phyloP scores from a whole-genome alignment of 306 rosid species.

The Begonia loranthoides region DNA sequence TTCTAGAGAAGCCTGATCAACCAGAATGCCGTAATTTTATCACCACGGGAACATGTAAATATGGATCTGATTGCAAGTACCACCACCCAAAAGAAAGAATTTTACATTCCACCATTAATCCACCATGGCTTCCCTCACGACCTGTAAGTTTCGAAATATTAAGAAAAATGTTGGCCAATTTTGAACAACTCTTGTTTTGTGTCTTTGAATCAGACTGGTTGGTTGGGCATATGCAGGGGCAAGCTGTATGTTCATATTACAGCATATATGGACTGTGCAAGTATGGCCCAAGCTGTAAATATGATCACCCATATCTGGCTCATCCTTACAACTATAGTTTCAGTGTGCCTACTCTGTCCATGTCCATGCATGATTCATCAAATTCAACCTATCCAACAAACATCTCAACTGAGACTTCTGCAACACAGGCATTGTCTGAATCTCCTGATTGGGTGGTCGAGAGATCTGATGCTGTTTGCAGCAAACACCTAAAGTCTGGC shows the following conservation, averaged over 20 bases:
- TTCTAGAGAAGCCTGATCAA: slow-evolving; percentile 80
- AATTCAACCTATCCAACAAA: slow-evolving; percentile 31
- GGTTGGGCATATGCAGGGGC: slow-evolving; percentile 41
- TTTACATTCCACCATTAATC: slow-evolving; percentile 32
- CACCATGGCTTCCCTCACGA: slow-evolving; percentile 72
- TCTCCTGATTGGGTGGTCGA: slow-evolving; percentile 24
- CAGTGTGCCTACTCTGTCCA: slow-evolving; percentile 13
- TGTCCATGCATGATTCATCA: slow-evolving; percentile 26
- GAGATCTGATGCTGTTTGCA: slow-evolving; percentile 14
- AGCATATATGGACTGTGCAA: slow-evolving; percentile 74
- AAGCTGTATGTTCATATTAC: slow-evolving; percentile 63
- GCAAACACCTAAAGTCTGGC: slow-evolving; percentile 31
- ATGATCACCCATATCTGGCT: slow-evolving; percentile 57
- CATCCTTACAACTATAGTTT: slow-evolving; percentile 41
- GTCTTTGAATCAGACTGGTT: neutral
- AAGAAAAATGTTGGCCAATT: neutral
- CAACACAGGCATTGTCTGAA: slow-evolving; percentile 30
- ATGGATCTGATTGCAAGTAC: slow-evolving; percentile 81
- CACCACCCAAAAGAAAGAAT: slow-evolving; percentile 82
- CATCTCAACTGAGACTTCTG: slow-evolving; percentile 36
- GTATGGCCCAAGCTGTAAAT: slow-evolving; percentile 84
- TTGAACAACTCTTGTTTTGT: neutral
- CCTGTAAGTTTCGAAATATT: slow-evolving; percentile 43
- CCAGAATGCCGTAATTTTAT: slow-evolving; percentile 81
- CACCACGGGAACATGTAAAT: slow-evolving; percentile 81